Percentiles rank a stretch among this genome's conserved stretches.
Conservation (phyloP, 129 eudicot species). For the Pittosporum tobira region DNA sequence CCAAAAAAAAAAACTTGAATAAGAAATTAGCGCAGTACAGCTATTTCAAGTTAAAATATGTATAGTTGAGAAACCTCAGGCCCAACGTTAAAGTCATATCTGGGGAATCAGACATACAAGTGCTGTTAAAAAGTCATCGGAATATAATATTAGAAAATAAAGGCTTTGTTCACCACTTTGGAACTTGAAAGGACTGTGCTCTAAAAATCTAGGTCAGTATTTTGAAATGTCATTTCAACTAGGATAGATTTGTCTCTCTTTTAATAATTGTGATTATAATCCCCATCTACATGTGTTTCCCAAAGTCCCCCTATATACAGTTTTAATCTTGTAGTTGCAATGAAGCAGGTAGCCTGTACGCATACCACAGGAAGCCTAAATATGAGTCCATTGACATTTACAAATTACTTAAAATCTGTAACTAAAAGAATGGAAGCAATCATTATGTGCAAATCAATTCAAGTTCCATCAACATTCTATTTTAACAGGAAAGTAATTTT, state of each 20-base stretch:
- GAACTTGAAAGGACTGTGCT: background rate
- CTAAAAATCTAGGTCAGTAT: background rate
- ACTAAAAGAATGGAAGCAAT: too few relatives aligned
- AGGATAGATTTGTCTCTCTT: background rate
- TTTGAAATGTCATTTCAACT: background rate
- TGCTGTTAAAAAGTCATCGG: background rate
- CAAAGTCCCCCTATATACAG: background rate
- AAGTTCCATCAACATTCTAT: background rate
- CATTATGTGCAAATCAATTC: too few relatives aligned
- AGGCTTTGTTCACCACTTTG: background rate
- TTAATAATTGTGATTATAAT: background rate
- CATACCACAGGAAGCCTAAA: background rate
- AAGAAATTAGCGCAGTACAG: background rate
- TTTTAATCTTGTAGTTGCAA: background rate
- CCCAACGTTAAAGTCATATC: background rate
- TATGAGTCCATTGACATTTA: background rate
- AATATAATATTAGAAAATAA: too few relatives aligned
- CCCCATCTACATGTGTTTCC: background rate
- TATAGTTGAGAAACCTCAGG: background rate
- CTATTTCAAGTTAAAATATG: background rate
- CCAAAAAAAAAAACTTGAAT: background rate
- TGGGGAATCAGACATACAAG: background rate
- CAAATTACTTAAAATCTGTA: too few relatives aligned
- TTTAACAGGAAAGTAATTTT: background rate
- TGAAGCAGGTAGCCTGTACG: background rate